Evolutionary conservation across 2,329 filamentous ascomycete species (phyloP), one percentile per base, ranked within the genome.

Genomic region (Pseudogymnoascus sp.): DNA sequence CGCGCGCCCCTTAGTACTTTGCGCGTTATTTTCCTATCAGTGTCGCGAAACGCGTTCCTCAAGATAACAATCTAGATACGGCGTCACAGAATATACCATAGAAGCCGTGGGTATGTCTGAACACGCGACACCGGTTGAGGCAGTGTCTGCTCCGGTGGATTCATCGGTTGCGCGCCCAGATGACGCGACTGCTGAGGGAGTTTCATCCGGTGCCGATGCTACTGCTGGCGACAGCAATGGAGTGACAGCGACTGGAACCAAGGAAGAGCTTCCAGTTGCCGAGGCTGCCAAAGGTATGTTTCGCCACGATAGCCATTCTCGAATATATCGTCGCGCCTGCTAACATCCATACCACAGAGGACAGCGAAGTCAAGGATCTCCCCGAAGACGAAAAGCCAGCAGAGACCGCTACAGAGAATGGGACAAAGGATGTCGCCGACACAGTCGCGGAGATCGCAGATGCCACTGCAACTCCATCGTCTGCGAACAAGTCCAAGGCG

Each of bases 401-500:
- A 50, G 72, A 74, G 40, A 64, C 68, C 60, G 70, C 74, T 44
- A 71, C 76, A 69, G 72, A 75, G 65, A 69, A 70, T 25, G 68
- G 69, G 28, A 67, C 71, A 66, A 71, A 74, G 63, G 69, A 70
- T 25, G 67, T 67, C 59, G 68, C 63, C 35, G 65, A 69, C 16
- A 70, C 73, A 33, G 70, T 70, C 28, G 73, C 72, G 64, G 67
- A 69, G 31, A 70, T 70, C 25, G 73, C 72, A 65, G 67, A 69
- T 68, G 69, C 73, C 63, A 72, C 71, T 40, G 73, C 73, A 21
- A 71, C 77, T n/a, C 70, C 76, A 60, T 66, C 74, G 42, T 76
- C 82, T 63, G 75, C 77, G 37, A 75, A 75, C 31, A 73, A 78
- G 60, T 77, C 78, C 66, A 84, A 84, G 70, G 74, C 78, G 66